These are phyloP conservation scores for Penicillium rolfsii DNA, from an alignment of 2,329 filamentous ascomycete genomes.

Conservation along the genomic window DNA sequence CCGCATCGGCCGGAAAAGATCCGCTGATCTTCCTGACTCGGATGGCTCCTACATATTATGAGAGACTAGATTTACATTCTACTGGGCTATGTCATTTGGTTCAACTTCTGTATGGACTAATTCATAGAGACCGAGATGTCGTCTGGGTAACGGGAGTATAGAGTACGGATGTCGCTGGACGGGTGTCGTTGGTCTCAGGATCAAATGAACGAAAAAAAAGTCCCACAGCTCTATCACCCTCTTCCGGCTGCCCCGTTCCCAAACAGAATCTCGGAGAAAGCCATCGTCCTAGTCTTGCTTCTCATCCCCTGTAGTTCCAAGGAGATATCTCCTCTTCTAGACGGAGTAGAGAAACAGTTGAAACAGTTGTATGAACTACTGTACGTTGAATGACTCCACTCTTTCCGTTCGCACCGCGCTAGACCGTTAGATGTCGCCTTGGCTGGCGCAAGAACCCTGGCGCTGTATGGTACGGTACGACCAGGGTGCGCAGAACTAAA, in stretches of 20 bases:
- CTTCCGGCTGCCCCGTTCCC: slow-evolving; percentile 11
- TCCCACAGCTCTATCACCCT: too few species aligned
- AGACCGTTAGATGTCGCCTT: neutral
- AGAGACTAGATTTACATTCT: neutral
- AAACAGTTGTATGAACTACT: neutral
- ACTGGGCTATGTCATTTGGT: neutral
- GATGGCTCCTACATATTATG: neutral
- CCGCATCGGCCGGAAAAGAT: neutral
- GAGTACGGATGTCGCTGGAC: neutral
- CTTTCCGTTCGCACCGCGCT: neutral
- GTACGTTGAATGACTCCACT: neutral
- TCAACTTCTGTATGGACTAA: neutral
- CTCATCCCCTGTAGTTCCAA: neutral
- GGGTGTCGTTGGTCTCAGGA: neutral
- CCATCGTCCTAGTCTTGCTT: neutral
- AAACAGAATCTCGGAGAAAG: neutral
- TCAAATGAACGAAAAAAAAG: neutral
- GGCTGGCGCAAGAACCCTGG: neutral
- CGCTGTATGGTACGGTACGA: neutral
- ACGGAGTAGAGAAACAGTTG: neutral
- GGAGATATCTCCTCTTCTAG: neutral
- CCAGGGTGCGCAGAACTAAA: neutral
- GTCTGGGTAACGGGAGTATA: neutral
- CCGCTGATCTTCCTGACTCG: neutral
- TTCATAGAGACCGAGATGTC: neutral